Base-by-base conservation (phyloP, 768 basidiomycete genomes). In the Glaciozyma antarctica region DNA sequence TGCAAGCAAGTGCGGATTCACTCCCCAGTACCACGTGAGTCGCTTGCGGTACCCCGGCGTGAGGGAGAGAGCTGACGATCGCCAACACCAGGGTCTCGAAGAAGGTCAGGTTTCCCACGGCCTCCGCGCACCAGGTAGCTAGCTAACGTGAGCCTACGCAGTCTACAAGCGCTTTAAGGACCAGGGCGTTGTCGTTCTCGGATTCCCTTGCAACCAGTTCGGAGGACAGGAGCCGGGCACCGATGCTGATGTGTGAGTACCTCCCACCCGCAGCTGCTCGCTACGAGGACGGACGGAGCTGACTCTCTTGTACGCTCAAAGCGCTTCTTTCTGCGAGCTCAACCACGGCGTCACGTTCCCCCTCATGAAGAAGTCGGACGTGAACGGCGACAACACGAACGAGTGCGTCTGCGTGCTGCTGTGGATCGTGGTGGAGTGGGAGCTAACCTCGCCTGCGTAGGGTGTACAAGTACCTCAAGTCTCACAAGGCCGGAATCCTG, bases 301-400 rank as follows among this genome's bases (percentile, higher is more conserved):
- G 49, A 66, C 72, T 71, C 58, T 4, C 5, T 32, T 32, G 32
- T 41, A 12, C 38, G 38, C 2, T 41, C 32, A 24, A 79, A 84
- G 73, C 22, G 44, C 28, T 28, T 24, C 44, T 17, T 88, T 87
- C 77, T 90, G 89, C 78, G 78, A 82, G 58, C 73, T 84, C 67
- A 94, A 92, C 79, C 85, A 92, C 75, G 89, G 89, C 22, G 91
- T 97, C 32, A 84, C 83, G 10, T 94, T 94, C 81, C 89, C 89
- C 16, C 78, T 97, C 58, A 88, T 89, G 85, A 87, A 85, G 79
- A 97, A 94, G 78, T 72, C 73, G 38, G 88, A 95, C 59, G 93
- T 95, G 48, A 97, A 95, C 75, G 92, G 92, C 5, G 84, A 86
- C 71, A 78, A 81, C 69, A 84, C 88, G 64, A 91, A 91, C 77